Conservation (phyloP, 306 rosid genomes). For the Begonia loranthoides region DNA sequence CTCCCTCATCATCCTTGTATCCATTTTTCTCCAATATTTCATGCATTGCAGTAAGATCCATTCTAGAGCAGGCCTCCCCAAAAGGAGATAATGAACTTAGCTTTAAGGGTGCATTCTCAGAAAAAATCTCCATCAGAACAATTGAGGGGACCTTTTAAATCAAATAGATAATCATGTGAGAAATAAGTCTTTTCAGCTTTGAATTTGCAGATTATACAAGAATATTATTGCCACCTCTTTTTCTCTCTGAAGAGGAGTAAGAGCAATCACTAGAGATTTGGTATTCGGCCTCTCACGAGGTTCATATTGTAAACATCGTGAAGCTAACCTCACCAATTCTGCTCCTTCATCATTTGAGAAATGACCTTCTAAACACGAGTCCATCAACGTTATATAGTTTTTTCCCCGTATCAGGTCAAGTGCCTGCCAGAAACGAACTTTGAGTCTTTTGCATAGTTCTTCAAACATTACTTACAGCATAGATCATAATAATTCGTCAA, state of each 20-base stretch:
- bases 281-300: conserved; percentile 86
- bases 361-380: conserved; percentile 79
- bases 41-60: conserved; percentile 87
- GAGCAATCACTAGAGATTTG: conserved; percentile 65
- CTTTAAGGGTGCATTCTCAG: conserved; percentile 35
- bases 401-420: conserved; percentile 73
- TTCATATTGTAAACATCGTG: conserved; percentile 77
- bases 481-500: too few species aligned
- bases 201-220: conserved; percentile 2
- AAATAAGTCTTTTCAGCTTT: conserved; percentile 11
- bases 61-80: conserved; percentile 85
- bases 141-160: conserved; percentile 46
- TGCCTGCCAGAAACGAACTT: conserved; percentile 36
- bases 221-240: conserved; percentile 32
- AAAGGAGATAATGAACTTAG: conserved; percentile 59
- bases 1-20: conserved; percentile 94
- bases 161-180: conserved; percentile 14
- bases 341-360: conserved; percentile 83
- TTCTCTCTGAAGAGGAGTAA: conserved; percentile 77
- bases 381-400: conserved; percentile 59
- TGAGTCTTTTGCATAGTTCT: conserved; percentile 1
- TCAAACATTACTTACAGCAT: background rate
- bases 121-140: conserved; percentile 65
- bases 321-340: conserved; percentile 70
- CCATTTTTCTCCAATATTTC: conserved; percentile 79